phyloP scores from a whole-genome alignment of 345 rosid genomes.

The Erysimum cheiranthoides region DNA sequence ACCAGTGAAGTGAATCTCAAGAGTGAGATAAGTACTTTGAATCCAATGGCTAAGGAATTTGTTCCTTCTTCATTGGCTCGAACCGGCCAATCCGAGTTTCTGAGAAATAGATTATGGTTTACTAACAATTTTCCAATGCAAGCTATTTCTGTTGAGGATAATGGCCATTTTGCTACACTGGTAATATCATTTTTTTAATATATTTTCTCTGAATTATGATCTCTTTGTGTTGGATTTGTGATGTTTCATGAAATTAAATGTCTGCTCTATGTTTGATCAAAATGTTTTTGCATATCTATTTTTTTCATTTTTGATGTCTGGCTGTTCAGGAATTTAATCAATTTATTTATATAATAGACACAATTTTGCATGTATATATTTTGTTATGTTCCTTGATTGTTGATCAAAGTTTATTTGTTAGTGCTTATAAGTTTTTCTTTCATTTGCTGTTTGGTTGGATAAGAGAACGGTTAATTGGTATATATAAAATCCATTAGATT shows the following conservation, averaged over 20 bases:
- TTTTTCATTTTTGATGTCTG: neutral
- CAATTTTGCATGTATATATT: no score
- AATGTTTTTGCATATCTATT: neutral
- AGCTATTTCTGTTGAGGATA: slow-evolving; percentile 52
- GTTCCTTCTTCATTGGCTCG: slow-evolving; percentile 67
- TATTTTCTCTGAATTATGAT: neutral
- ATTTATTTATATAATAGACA: neutral
- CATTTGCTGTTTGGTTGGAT: no score
- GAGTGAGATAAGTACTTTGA: slow-evolving; percentile 73
- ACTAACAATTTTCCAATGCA: slow-evolving; percentile 58
- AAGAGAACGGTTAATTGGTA: no score
- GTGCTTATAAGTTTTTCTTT: no score
- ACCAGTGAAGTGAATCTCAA: slow-evolving; percentile 40
- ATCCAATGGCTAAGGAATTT: slow-evolving; percentile 86
- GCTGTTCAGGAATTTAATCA: no score
- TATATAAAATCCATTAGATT: no score
- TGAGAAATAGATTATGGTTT: slow-evolving; percentile 34
- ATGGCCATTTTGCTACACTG: slow-evolving; percentile 63
- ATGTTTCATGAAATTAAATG: slow-evolving; percentile 2
- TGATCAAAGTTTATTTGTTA: no score
- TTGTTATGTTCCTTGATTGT: no score
- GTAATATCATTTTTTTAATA: slow-evolving; percentile 43
- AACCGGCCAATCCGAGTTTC: slow-evolving; percentile 39
- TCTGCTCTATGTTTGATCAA: neutral
- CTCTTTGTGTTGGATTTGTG: slow-evolving; percentile 14